Conservation (phyloP, 2,329 filamentous ascomycete genomes). For the Teratosphaeria epicoccoides region DNA sequence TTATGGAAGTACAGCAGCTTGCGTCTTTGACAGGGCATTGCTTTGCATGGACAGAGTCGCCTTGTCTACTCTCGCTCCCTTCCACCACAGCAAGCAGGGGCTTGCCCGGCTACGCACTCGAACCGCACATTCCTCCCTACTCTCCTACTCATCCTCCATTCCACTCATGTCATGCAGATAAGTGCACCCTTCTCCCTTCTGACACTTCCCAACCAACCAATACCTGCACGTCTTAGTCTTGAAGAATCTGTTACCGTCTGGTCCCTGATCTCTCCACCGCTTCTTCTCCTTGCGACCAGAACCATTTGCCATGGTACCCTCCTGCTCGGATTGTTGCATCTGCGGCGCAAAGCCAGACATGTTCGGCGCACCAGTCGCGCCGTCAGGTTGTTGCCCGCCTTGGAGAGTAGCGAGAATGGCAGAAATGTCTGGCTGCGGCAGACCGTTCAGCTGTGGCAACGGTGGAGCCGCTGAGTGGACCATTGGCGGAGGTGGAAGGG, state of each 20-base stretch:
- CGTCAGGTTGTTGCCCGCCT: slow-evolving; percentile 3
- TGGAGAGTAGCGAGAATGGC: slow-evolving; percentile 21
- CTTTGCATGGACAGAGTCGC: not conserved
- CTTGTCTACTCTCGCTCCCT: not conserved
- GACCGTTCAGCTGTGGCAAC: slow-evolving; percentile 6
- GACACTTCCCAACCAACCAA: slow-evolving; percentile 44
- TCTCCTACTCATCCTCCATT: not conserved
- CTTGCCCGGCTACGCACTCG: not conserved
- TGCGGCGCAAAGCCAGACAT: slow-evolving; percentile 7
- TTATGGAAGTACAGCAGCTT: not conserved
- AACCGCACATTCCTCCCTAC: slow-evolving; percentile 2
- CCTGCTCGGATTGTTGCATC: slow-evolving; percentile 18
- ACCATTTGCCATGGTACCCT: slow-evolving; percentile 16
- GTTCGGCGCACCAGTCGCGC: slow-evolving; percentile 3
- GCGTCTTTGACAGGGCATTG: not conserved
- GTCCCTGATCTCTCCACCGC: slow-evolving; percentile 7
- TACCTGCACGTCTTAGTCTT: slow-evolving; percentile 38
- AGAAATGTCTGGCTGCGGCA: slow-evolving; percentile 14
- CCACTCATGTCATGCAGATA: slow-evolving; percentile 19
- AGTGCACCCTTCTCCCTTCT: slow-evolving; percentile 31
- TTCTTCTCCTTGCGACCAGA: slow-evolving; percentile 7
- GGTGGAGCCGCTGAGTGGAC: slow-evolving; percentile 1
- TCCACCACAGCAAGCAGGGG: not conserved
- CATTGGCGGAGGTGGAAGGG: slow-evolving; percentile 2
- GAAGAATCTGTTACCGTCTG: slow-evolving; percentile 17